Conservation (phyloP, 2,329 filamentous ascomycete genomes). For the Colletotrichum neosansevieriae region DNA sequence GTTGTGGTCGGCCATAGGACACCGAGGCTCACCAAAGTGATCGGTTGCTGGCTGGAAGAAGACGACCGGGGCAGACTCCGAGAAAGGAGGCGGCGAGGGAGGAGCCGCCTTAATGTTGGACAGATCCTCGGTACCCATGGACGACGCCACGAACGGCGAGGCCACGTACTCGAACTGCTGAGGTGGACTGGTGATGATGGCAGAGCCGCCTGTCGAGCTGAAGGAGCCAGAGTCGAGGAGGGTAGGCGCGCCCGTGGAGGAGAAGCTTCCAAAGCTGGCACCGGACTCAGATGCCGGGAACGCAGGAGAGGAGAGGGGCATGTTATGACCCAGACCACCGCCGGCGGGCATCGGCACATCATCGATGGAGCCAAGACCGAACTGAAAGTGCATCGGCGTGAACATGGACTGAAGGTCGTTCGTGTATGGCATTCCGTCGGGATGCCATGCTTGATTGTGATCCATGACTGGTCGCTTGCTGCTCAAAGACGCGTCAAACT, state of each 20-base stretch:
- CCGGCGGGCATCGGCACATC: conserved; percentile 10
- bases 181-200: conserved; percentile 18
- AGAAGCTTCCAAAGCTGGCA: conserved; percentile 38
- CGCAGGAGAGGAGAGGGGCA: conserved; percentile 21
- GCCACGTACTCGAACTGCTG: conserved; percentile 30
- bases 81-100: conserved; percentile 26
- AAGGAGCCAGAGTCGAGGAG: conserved; percentile 34
- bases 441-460: conserved; percentile 14
- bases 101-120: conserved; percentile 15
- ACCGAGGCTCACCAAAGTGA: conserved; percentile 5
- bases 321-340: conserved; percentile 18
- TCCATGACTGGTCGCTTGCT: conserved; percentile 34
- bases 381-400: conserved; percentile 32
- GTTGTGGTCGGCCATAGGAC: conserved; percentile 9
- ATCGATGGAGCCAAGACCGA: conserved; percentile 20
- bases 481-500: conserved; percentile 23
- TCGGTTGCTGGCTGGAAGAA: conserved; percentile 28
- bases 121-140: conserved; percentile 20
- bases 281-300: conserved; percentile 26
- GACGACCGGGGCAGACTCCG: conserved; percentile 22
- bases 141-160: conserved; percentile 25
- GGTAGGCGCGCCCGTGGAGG: conserved; percentile 27
- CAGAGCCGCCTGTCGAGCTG: conserved; percentile 14
- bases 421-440: conserved; percentile 14
- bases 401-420: conserved; percentile 39